phyloP scores from a whole-genome alignment of 495 filamentous ascomycete genomes.

The Podospora sp. region DNA sequence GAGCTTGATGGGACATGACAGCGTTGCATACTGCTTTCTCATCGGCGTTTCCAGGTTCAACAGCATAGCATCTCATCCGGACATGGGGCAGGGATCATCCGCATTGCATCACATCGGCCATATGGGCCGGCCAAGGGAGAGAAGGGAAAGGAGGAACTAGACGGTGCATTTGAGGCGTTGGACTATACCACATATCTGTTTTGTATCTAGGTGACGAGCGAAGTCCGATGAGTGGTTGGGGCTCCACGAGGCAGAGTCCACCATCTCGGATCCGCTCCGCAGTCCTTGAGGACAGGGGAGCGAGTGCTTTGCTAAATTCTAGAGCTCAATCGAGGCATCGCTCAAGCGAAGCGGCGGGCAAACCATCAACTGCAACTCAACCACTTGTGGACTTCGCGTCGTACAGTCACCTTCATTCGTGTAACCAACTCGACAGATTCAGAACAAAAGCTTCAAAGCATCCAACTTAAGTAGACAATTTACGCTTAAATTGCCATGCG shows the following conservation, averaged over 20 bases:
- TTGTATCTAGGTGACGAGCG: conserved; percentile 1
- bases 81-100: not conserved
- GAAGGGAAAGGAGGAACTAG: conserved; percentile 1
- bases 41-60: not conserved
- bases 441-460: not conserved
- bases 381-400: not conserved
- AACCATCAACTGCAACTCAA: not conserved
- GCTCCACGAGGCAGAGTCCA: not conserved
- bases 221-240: not conserved
- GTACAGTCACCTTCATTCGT: not conserved
- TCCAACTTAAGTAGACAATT: not conserved
- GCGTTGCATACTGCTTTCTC: not conserved
- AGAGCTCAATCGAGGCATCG: not conserved
- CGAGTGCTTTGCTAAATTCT: not conserved
- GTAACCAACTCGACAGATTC: not conserved
- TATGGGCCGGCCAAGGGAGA: not conserved
- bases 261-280: not conserved
- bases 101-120: not conserved
- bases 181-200: conserved; percentile 1
- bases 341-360: not conserved
- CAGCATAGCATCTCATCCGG: conserved; percentile 1
- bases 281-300: not conserved
- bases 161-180: conserved; percentile 15
- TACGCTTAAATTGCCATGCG: not conserved
- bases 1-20: not conserved